These are phyloP conservation scores for Xylaria telfairii DNA, from an alignment of 495 filamentous ascomycete genomes.

Conservation along the genomic window DNA sequence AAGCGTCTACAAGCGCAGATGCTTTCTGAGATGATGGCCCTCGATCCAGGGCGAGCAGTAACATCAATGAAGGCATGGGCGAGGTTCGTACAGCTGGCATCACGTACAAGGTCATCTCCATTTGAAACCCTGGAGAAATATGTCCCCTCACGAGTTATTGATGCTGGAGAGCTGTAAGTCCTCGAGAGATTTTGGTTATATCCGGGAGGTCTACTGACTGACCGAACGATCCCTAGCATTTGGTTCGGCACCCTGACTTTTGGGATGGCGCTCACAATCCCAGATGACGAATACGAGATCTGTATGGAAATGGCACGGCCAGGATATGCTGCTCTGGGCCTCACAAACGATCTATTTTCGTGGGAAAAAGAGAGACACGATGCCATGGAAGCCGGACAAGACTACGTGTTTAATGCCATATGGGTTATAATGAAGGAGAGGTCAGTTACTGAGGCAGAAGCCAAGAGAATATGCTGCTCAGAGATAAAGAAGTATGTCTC, in stretches of 20 bases:
- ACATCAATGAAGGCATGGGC: constrained; percentile 34
- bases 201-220: background rate
- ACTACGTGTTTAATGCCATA: constrained; percentile 44
- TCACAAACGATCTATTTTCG: constrained; percentile 45
- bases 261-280: constrained; percentile 23
- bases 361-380: constrained; percentile 40
- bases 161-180: constrained; percentile 24
- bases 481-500: constrained; percentile 18
- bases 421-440: constrained; percentile 46
- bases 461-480: constrained; percentile 31
- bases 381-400: constrained; percentile 27
- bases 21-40: constrained; percentile 34
- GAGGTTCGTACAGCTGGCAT: constrained; percentile 27
- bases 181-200: background rate
- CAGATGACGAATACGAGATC: constrained; percentile 21
- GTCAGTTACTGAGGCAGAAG: constrained; percentile 32
- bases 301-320: constrained; percentile 35
- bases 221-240: background rate
- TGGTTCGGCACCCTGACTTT: constrained; percentile 27
- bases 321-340: constrained; percentile 32
- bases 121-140: constrained; percentile 27
- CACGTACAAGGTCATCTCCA: constrained; percentile 1
- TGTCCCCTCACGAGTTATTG: constrained; percentile 21
- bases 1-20: constrained; percentile 26
- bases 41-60: constrained; percentile 32